Conservation (phyloP, 176 grass and related monocot genomes). For the Aegilops tauschii region DNA sequence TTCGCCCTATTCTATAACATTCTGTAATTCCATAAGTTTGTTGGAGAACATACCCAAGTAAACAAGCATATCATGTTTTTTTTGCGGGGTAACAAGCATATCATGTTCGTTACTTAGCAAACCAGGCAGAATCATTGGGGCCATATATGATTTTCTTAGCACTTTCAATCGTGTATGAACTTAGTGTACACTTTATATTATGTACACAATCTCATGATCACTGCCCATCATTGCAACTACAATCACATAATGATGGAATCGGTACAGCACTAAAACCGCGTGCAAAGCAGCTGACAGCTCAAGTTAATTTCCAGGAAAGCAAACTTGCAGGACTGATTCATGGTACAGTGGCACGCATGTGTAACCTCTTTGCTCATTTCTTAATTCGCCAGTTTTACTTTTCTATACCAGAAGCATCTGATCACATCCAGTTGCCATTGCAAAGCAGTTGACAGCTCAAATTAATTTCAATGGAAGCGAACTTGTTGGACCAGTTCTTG, state of each 20-base stretch:
- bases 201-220: conserved; percentile 19
- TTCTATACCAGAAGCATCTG: neutral
- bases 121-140: neutral
- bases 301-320: neutral
- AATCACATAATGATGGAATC: conserved; percentile 22
- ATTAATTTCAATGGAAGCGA: neutral
- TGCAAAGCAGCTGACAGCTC: conserved; percentile 13
- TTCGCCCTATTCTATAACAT: neutral
- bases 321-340: neutral
- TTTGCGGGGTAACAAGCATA: no score
- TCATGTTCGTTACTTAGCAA: neutral
- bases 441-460: conserved; percentile 7
- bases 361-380: conserved; percentile 9
- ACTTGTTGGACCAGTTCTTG: neutral
- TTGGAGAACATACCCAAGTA: neutral
- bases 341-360: neutral
- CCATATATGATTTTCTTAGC: conserved; percentile 26
- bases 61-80: no score
- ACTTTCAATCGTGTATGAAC: conserved; percentile 4
- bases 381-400: neutral
- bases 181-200: neutral
- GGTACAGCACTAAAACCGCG: neutral
- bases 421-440: neutral
- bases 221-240: conserved; percentile 23
- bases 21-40: neutral